These are phyloP conservation scores for Boletus edulis DNA, from an alignment of 768 basidiomycete genomes.

Conservation along the genomic window DNA sequence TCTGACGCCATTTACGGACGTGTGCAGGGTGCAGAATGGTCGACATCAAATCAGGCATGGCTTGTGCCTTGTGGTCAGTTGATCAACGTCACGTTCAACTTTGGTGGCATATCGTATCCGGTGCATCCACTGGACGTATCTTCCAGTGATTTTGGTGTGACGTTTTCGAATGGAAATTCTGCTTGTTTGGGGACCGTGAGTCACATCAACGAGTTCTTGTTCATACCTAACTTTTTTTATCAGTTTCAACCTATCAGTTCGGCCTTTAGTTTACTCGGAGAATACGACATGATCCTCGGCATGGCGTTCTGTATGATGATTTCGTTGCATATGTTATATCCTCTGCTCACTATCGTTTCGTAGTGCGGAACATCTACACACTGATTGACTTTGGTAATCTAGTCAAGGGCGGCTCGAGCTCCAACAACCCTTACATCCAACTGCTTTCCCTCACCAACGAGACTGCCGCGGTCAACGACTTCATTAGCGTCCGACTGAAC, in stretches of 20 bases:
- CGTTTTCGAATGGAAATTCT: slow-evolving; percentile 43
- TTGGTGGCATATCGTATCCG: slow-evolving; percentile 67
- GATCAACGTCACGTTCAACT: slow-evolving; percentile 68
- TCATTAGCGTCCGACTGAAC: slow-evolving; percentile 57
- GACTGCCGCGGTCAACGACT: slow-evolving; percentile 57
- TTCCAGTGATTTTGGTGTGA: slow-evolving; percentile 53
- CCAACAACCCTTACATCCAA: slow-evolving; percentile 65
- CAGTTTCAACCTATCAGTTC: slow-evolving; percentile 84
- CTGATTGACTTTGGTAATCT: slow-evolving; percentile 73
- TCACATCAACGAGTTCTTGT: slow-evolving; percentile 7
- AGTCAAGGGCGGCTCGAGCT: slow-evolving; percentile 47
- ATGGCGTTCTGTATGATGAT: slow-evolving; percentile 68
- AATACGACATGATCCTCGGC: slow-evolving; percentile 82
- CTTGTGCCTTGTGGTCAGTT: slow-evolving; percentile 71
- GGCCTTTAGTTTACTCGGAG: slow-evolving; percentile 72
- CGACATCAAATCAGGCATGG: slow-evolving; percentile 57
- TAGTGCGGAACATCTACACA: slow-evolving; percentile 78
- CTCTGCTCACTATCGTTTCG: slow-evolving; percentile 6
- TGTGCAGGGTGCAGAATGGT: slow-evolving; percentile 69
- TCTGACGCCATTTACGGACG: slow-evolving; percentile 81
- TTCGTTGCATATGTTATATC: neutral
- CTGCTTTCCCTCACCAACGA: slow-evolving; percentile 58
- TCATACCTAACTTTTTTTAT: slow-evolving; percentile 3
- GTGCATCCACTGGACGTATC: slow-evolving; percentile 72
- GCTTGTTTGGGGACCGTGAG: slow-evolving; percentile 70